These are phyloP conservation scores for Claviceps spartinae DNA, from an alignment of 2,329 filamentous ascomycete genomes.

Conservation along the genomic window DNA sequence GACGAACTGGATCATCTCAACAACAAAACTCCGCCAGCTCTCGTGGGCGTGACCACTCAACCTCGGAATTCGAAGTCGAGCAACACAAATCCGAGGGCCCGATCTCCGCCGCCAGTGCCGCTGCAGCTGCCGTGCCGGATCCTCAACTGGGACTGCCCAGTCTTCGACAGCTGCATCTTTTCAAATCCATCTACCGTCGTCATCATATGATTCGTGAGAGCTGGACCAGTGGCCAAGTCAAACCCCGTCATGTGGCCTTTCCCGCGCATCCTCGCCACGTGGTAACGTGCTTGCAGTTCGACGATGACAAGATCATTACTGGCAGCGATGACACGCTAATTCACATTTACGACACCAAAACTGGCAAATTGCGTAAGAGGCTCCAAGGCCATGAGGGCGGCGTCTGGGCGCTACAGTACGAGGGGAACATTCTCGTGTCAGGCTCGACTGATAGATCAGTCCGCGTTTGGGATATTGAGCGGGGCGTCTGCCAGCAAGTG, in stretches of 20 bases:
- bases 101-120: conserved; percentile 72
- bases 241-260: conserved; percentile 86
- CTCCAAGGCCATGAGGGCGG: conserved; percentile 91
- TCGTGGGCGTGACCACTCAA: conserved; percentile 27
- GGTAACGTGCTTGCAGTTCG: conserved; percentile 94
- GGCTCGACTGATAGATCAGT: conserved; percentile 94
- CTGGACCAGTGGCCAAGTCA: conserved; percentile 78
- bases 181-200: conserved; percentile 89
- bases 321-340: conserved; percentile 97
- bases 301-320: conserved; percentile 94
- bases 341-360: conserved; percentile 95
- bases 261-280: conserved; percentile 93
- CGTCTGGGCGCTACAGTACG: conserved; percentile 94
- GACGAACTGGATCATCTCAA: conserved; percentile 29
- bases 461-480: conserved; percentile 98
- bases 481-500: conserved; percentile 81
- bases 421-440: conserved; percentile 88
- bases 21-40: conserved; percentile 26
- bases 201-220: conserved; percentile 81
- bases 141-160: conserved; percentile 67
- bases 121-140: conserved; percentile 68
- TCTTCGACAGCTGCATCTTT: conserved; percentile 75
- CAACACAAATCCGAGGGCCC: conserved; percentile 62
- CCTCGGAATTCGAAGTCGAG: conserved; percentile 23
- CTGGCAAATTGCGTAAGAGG: conserved; percentile 68